These are phyloP conservation scores for Amaranthus tricolor DNA, from an alignment of 179 eudicot genomes.

Conservation along the genomic window DNA sequence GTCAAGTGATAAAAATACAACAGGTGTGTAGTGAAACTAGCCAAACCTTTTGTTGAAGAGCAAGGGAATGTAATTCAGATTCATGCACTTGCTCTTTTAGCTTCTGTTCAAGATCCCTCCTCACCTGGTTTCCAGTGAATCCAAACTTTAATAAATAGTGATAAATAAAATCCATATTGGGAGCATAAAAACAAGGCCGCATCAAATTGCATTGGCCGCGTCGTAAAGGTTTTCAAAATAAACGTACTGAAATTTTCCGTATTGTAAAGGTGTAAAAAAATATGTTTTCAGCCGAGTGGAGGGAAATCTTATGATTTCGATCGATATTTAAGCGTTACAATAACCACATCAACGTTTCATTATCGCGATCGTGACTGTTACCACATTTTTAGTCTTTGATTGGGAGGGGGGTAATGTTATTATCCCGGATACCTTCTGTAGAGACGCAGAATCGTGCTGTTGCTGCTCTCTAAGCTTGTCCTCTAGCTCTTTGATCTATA, in stretches of 20 bases:
- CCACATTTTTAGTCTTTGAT: too few species aligned
- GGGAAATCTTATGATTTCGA: too few species aligned
- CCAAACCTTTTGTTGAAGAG: constrained; percentile 69
- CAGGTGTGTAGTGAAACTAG: background rate
- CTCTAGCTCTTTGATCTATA: constrained; percentile 78
- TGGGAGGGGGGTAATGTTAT: background rate
- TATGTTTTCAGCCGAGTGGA: too few species aligned
- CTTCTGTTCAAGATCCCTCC: constrained; percentile 64
- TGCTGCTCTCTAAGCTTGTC: constrained; percentile 57
- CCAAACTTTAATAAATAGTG: background rate
- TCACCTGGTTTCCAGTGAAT: constrained; percentile 41
- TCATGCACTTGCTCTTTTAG: constrained; percentile 63
- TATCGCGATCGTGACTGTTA: too few species aligned
- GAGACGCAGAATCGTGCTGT: constrained; percentile 50
- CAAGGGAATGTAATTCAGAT: constrained; percentile 41
- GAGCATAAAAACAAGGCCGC: background rate
- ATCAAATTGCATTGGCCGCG: too few species aligned
- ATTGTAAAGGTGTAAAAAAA: too few species aligned
- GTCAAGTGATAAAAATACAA: background rate
- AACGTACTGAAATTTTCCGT: too few species aligned
- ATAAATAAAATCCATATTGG: background rate
- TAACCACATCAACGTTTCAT: too few species aligned
- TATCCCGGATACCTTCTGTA: constrained; percentile 46
- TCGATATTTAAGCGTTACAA: too few species aligned
- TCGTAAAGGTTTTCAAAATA: too few species aligned